Percentiles rank a stretch among this genome's conserved stretches.
Evolutionary conservation across 192 early-diverging fungal genomes (phyloP).

Genomic region (Backusella australiensis): DNA sequence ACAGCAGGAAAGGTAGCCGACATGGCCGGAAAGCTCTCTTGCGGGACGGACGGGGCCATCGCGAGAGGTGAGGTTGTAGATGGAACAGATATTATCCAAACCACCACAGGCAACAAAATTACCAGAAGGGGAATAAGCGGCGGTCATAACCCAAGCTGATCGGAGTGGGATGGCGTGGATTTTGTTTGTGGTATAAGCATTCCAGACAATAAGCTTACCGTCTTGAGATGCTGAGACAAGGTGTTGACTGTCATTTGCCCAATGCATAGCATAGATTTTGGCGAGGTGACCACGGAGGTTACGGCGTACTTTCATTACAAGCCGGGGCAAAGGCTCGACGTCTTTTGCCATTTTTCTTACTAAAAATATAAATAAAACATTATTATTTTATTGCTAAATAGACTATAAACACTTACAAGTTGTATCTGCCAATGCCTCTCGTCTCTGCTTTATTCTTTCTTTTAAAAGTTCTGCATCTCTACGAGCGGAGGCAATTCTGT

Average conservation of each 20-base stretch:
- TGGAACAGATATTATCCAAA: conserved; percentile 97
- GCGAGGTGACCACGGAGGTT: conserved; percentile 98
- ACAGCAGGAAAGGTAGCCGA: conserved; percentile 97
- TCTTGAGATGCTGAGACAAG: conserved; percentile 98
- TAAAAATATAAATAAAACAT: conserved; percentile 1
- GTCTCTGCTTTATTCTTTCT: conserved; percentile 92
- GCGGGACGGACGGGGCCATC: conserved; percentile 94
- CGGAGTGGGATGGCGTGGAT: conserved; percentile 97
- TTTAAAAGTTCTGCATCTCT: conserved; percentile 94
- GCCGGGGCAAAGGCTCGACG: conserved; percentile 82
- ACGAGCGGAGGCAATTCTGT: conserved; percentile 84
- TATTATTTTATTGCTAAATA: neutral
- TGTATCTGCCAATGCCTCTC: conserved; percentile 90
- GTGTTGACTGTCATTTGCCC: conserved; percentile 78
- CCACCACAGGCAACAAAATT: conserved; percentile 98
- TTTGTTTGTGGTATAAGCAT: conserved; percentile 98
- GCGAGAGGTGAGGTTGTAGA: conserved; percentile 94
- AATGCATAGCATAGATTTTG: conserved; percentile 87
- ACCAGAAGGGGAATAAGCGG: conserved; percentile 95
- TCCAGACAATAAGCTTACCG: conserved; percentile 99
- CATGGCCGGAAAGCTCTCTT: conserved; percentile 89
- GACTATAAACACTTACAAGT: conserved; percentile 64
- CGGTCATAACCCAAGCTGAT: conserved; percentile 99
- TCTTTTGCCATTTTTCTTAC: conserved; percentile 47
- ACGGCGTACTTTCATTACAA: conserved; percentile 90